A percentile compares a stretch with the other conserved stretches of the same genome.
These are phyloP conservation scores for Colletotrichum lupini DNA, from an alignment of 2,329 filamentous ascomycete genomes.

Conservation along the genomic window DNA sequence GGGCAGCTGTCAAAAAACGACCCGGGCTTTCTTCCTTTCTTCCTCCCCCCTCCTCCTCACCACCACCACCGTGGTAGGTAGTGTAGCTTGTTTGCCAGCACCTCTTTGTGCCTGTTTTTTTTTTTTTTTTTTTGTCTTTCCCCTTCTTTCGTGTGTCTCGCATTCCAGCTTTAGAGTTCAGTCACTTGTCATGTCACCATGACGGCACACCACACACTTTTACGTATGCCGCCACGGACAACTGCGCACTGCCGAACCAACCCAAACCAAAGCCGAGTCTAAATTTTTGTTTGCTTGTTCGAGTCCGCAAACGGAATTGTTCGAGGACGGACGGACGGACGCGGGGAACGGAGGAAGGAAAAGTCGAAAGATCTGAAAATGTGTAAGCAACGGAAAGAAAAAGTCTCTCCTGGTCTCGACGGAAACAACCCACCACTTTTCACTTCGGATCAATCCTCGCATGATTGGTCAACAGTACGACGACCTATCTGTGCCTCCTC, in stretches of 20 bases:
- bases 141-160: conserved; percentile 22
- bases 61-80: too few relatives aligned
- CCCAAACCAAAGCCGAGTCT: background rate
- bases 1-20: background rate
- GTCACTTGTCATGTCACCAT: conserved; percentile 32
- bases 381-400: background rate
- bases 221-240: background rate
- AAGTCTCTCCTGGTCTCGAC: background rate
- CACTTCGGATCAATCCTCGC: too few relatives aligned
- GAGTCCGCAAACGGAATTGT: conserved; percentile 12
- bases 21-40: background rate
- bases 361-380: background rate
- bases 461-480: background rate
- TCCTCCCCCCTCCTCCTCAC: background rate
- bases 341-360: background rate
- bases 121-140: too few relatives aligned
- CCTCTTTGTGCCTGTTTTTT: background rate
- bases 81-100: background rate
- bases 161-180: conserved; percentile 30
- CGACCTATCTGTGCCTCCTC: background rate
- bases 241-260: background rate
- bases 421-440: background rate
- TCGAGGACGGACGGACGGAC: background rate
- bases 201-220: conserved; percentile 10
- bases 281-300: background rate